Evolutionary conservation across 164 flowering plant genomes (phyloP).

Genomic region (Aristolochia californica): DNA sequence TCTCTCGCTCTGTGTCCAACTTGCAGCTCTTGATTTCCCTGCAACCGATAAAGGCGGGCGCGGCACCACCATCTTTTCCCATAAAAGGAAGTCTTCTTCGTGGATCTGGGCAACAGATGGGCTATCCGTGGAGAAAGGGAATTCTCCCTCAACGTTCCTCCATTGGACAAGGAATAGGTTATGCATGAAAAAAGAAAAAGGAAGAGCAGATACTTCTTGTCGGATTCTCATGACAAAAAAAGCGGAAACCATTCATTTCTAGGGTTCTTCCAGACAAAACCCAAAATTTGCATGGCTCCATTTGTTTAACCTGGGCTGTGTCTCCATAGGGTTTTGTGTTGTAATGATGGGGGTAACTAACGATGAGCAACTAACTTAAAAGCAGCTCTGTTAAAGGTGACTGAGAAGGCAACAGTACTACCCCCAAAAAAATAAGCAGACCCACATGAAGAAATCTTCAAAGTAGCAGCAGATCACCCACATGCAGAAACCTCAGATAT

Average conservation of each 20-base stretch:
- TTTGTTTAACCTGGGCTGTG: conserved; percentile 1
- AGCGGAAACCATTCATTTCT: conserved; percentile 3
- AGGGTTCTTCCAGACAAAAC: conserved; percentile 6
- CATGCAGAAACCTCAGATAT: not conserved
- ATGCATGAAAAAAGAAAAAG: conserved; percentile 13
- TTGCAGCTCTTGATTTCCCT: conserved; percentile 12
- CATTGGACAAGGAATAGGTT: conserved; percentile 12
- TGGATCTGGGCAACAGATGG: conserved; percentile 4
- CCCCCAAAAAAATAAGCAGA: conserved; percentile 1
- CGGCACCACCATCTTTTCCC: conserved; percentile 9
- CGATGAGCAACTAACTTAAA: conserved; percentile 20
- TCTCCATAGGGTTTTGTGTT: conserved; percentile 13
- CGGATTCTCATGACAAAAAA: conserved; percentile 25
- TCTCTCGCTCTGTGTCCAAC: conserved; percentile 6
- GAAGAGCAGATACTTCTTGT: conserved; percentile 34
- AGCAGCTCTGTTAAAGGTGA: conserved; percentile 12
- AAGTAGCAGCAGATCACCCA: not conserved
- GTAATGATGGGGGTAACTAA: conserved; percentile 32
- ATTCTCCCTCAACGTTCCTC: not conserved
- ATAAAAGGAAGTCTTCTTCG: conserved; percentile 7
- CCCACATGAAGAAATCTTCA: conserved; percentile 7
- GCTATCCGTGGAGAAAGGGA: not conserved
- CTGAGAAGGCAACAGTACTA: conserved; percentile 1
- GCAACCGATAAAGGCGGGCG: conserved; percentile 19
- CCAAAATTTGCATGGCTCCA: conserved; percentile 11